A percentile compares a stretch with the other conserved stretches of the same genome.
Conservation (phyloP, 306 rosid species). For the Malus sylvestris region DNA sequence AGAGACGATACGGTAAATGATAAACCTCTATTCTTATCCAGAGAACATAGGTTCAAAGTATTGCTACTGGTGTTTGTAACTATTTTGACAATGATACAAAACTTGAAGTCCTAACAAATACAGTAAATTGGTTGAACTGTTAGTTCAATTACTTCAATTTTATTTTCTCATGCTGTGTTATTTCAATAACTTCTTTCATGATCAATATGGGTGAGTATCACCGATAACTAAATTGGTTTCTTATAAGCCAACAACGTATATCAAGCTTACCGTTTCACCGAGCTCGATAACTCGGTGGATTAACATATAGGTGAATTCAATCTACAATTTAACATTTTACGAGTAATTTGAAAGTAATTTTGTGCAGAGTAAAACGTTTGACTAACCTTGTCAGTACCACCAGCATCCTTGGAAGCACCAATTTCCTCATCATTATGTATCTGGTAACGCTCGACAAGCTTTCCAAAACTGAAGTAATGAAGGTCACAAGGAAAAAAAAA, state of each 20-base stretch:
- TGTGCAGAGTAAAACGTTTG: no score
- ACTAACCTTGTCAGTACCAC: slow-evolving; percentile 9
- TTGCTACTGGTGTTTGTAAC: not conserved
- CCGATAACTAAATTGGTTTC: no score
- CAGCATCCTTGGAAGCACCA: not conserved
- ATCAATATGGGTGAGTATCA: no score
- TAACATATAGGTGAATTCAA: not conserved
- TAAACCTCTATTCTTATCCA: not conserved
- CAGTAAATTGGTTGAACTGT: not conserved
- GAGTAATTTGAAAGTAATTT: no score
- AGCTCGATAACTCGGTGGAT: not conserved
- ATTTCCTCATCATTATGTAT: slow-evolving; percentile 1
- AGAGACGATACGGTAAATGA: not conserved
- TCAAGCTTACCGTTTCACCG: not conserved
- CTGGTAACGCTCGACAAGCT: slow-evolving; percentile 15
- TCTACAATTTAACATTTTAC: not conserved
- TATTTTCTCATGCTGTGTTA: no score
- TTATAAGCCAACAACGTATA: not conserved
- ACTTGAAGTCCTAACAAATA: not conserved
- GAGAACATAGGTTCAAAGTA: not conserved
- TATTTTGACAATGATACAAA: not conserved
- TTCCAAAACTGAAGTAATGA: slow-evolving; percentile 2
- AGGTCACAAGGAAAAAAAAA: not conserved
- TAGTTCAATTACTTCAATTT: no score
- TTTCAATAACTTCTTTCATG: no score